Evolutionary conservation across 345 rosid genomes (phyloP).

Genomic region (Acer saccharum): DNA sequence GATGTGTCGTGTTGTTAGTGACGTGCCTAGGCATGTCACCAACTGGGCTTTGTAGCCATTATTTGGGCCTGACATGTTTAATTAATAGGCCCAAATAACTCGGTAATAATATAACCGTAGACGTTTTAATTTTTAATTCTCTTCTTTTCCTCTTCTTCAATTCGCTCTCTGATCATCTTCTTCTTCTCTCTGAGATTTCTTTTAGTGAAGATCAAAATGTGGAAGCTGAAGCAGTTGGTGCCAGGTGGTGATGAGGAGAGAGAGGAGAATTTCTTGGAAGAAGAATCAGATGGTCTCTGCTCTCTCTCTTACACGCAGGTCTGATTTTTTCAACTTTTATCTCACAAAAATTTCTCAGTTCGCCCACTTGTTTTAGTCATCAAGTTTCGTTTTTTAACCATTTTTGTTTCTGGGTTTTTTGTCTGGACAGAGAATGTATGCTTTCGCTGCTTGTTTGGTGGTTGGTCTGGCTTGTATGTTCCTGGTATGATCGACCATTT

Average conservation of each 20-base stretch:
- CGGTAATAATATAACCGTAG: no score
- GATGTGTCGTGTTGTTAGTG: no score
- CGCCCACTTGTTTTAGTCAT: neutral
- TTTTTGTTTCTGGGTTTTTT: constrained; percentile 15
- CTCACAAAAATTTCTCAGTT: neutral
- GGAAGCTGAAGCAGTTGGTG: constrained; percentile 53
- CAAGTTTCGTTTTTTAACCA: neutral
- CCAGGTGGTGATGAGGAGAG: constrained; percentile 51
- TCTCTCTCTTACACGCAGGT: constrained; percentile 84
- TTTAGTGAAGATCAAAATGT: constrained; percentile 38
- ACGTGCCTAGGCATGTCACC: no score
- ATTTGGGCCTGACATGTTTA: no score
- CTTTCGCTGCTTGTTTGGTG: no score
- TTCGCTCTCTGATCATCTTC: neutral
- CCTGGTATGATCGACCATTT: constrained; percentile 52
- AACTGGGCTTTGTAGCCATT: no score
- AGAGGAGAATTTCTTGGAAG: constrained; percentile 45
- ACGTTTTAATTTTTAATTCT: no score
- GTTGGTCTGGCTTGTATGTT: constrained; percentile 74
- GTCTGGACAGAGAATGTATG: constrained; percentile 65
- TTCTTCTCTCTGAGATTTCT: neutral
- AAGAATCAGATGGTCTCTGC: constrained; percentile 70
- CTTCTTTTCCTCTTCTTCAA: neutral
- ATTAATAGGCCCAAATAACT: no score
- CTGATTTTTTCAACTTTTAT: neutral